Base-by-base conservation (phyloP, 2,329 filamentous ascomycete genomes). In the Sporothrix brunneoviolacea region DNA sequence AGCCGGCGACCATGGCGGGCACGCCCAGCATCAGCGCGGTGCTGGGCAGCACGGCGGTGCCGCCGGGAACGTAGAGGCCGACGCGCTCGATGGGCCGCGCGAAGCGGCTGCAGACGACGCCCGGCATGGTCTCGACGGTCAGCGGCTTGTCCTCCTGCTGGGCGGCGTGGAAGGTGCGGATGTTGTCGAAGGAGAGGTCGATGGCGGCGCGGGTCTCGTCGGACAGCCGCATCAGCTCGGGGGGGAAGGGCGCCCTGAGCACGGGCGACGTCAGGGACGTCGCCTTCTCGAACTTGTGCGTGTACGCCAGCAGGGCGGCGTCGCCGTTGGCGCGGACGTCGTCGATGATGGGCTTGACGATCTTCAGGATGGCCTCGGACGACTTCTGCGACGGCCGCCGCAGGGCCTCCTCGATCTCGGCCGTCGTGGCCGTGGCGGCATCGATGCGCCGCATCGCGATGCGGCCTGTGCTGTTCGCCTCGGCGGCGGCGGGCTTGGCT, bases 11-110 rank as follows among this genome's bases (percentile, higher is more conserved):
- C 86, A 94, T 94, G 54, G 93, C 93, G 8, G 93, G 93, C 4
- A 98, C 93, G 64, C 93, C 93, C 48, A 98, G 79, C 93, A 98
- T 98, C 58, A 98, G 84, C 3, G 93, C 93, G 8, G 93, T 97
- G 50, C 90, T 95, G 12, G 93, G 93, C 36, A 98, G 76, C n/a
- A 98, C 93, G 2, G 93, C 93, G 2, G 93, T 98, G 55, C 93
- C 93, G 51, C 93, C 93, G 7, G 93, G 93, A 15, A 98, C 86
- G 68, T 98, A 98, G 6, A 96, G 76, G 56, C 93, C 93, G n/a
- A 98, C 93, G 33, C 90, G 79, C 69, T 97, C 93, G 57, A 98
- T 97, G 0, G 93, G 86, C 18, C 93, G 79, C 12, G 84, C 83
- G 71, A 98, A 97, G 53, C 93, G 88, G 56, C 88, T 94, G 73